Conservation (phyloP, 2,329 filamentous ascomycete genomes). For the Neofusicoccum umdonicola region DNA sequence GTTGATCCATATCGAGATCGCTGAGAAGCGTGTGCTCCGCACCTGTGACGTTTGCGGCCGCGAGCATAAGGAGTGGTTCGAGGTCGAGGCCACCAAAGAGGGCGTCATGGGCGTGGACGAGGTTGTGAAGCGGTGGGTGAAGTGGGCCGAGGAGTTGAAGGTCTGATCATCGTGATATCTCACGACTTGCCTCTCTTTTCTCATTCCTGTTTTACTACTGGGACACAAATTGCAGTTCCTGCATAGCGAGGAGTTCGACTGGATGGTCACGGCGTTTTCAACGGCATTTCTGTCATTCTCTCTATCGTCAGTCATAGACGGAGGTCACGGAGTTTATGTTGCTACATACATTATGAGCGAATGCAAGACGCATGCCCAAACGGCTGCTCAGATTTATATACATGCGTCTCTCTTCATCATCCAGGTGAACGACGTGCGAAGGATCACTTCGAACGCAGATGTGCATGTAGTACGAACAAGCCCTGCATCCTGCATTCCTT, state of each 20-base stretch:
- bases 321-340: not conserved
- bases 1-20: slow-evolving; percentile 86
- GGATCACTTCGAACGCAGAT: too few relatives aligned
- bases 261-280: not conserved
- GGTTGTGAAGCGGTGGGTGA: slow-evolving; percentile 79
- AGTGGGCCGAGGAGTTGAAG: slow-evolving; percentile 65
- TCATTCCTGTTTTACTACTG: not conserved
- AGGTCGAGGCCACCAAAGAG: slow-evolving; percentile 71
- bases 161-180: not conserved
- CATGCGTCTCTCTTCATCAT: not conserved
- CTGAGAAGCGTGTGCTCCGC: slow-evolving; percentile 55
- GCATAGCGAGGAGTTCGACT: not conserved
- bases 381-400: not conserved
- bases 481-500: too few relatives aligned
- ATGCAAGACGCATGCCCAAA: not conserved
- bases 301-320: not conserved
- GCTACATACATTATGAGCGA: not conserved
- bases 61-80: slow-evolving; percentile 93
- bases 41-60: slow-evolving; percentile 76
- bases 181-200: not conserved
- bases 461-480: too few relatives aligned
- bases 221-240: not conserved
- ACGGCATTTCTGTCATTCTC: not conserved
- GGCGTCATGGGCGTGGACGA: slow-evolving; percentile 69
- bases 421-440: too few relatives aligned